Base-by-base conservation (phyloP, 73 alveolate genomes). In the Uronychia binucleata region DNA sequence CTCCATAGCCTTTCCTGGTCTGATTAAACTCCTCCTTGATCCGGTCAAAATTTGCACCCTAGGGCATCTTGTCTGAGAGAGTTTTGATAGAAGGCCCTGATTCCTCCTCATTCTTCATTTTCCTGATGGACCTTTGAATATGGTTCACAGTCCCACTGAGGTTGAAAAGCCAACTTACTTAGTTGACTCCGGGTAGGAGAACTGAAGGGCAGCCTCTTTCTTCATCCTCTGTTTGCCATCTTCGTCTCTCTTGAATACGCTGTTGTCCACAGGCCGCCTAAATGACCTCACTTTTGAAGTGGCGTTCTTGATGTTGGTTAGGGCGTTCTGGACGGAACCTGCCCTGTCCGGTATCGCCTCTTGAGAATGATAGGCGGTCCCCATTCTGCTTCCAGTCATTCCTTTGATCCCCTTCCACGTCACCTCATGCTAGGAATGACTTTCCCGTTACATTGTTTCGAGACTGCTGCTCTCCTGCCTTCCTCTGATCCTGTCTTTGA, bases 61-160 rank as follows among this genome's bases (percentile, higher is more conserved):
- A 26, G 1, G 67, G 77, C 27, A 57, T 34, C 29, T 46, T 46
- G 67, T 78, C 86, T 29, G 26, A 59, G 28, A 46, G 35, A 14
- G 46, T 30, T 79, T 30, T 33, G 11, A 33, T 19, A 30, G 81
- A 33, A 0, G 81, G 30, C 19, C 77, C 32, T 60, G 57, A 34
- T 28, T 81, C 80, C 1, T 81, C 88, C 13, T 58, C 79, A 25
- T 81, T 80, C 75, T 81, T 81, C 34, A 81, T 14, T 59, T 81
- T 81, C 35, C 75, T 59, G 30, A 81, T 81, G 0, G 81, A 59
- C 30, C 88, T 0, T 5, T 33, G 33, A 8, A 81, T 34, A 35
- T 81, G 88, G 30, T 81, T 81, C 29, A 67, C 32, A 26, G 5
- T 67, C 30, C 34, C 29, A 28, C 34, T 26, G 5, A 67, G 26